These are phyloP conservation scores for Penicillium antarcticum DNA, from an alignment of 495 filamentous ascomycete genomes.

Conservation along the genomic window DNA sequence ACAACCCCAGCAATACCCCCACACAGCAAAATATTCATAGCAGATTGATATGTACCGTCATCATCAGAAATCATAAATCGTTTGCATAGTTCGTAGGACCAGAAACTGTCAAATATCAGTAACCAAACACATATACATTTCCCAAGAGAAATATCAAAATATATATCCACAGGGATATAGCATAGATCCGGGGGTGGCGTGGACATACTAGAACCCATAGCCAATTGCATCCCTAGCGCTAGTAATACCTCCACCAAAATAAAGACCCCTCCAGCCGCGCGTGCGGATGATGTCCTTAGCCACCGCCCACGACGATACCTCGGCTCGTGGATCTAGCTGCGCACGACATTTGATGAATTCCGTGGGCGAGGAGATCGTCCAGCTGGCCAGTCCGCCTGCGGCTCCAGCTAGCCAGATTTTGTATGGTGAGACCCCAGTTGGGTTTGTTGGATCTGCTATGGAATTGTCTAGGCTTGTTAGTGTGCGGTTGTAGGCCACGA, in stretches of 20 bases:
- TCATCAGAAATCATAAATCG: slow-evolving; percentile 43
- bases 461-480: slow-evolving; percentile 51
- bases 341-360: slow-evolving; percentile 85
- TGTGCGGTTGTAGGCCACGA: slow-evolving; percentile 79
- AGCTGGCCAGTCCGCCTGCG: slow-evolving; percentile 74
- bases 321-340: slow-evolving; percentile 50
- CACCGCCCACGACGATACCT: slow-evolving; percentile 56
- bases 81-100: slow-evolving; percentile 75
- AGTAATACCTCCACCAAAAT: slow-evolving; percentile 74
- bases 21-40: slow-evolving; percentile 68
- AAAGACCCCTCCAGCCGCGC: slow-evolving; percentile 69
- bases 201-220: slow-evolving; percentile 80
- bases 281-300: slow-evolving; percentile 54
- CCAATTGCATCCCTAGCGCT: slow-evolving; percentile 78
- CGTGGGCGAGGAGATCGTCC: slow-evolving; percentile 76
- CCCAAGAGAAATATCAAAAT: too few species aligned
- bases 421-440: slow-evolving; percentile 26
- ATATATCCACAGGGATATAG: not conserved
- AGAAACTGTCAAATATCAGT: slow-evolving; percentile 54
- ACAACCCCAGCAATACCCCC: slow-evolving; percentile 81
- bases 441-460: slow-evolving; percentile 39
- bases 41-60: slow-evolving; percentile 42
- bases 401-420: slow-evolving; percentile 75
- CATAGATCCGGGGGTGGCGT: slow-evolving; percentile 10
- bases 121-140: slow-evolving; percentile 1